Base-by-base conservation (phyloP, 768 basidiomycete genomes). In the Naganishia onofrii region DNA sequence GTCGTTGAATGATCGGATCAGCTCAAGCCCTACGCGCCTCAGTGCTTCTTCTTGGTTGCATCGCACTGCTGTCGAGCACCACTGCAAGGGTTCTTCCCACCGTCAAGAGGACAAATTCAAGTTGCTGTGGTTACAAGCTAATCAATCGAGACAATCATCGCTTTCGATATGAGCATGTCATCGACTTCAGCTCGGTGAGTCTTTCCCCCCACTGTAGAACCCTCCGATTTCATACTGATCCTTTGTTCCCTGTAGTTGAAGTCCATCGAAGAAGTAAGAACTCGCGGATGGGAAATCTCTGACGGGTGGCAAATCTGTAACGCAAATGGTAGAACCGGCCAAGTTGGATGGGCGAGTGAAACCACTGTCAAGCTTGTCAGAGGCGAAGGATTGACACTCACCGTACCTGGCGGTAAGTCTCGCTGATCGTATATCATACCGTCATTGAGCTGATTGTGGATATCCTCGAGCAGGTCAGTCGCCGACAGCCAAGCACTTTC, bases 321-420 rank as follows among this genome's bases (percentile, higher is more conserved):
- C n/a, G 28, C 52, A 29, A 53, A 53, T 53, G 23, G 23, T 3
- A 29, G 8, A 8, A 53, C 52, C 9, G 52, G 52, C 9, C 52
- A 53, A 29, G 52, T 53, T n/a, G 52, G 23, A 29, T 53, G 52
- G 52, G 52, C 52, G 28, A 29, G 28, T 29, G 52, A 53, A n/a
- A 53, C 23, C 23, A 53, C n/a, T 29, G 52, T 53, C 52, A 53
- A 23, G 52, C 52, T 53, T 53, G n/a, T 53, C 28, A 23, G 23
- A 23, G 52, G 52, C n/a, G 52, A 23, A 8, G 52, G 52, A 23
- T 53, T 53, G 52, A 53, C 28, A 9, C n/a, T 53, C 23, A 29
- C 28, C 15, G 52, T 53, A 9, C 52, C 52, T 29, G 52, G 52
- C 26, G 15, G 52, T 53, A 29, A 53, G 52, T 17, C 42, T 17